Base-by-base conservation (phyloP, 257 asterid species). In the Nicotiana knightiana region DNA sequence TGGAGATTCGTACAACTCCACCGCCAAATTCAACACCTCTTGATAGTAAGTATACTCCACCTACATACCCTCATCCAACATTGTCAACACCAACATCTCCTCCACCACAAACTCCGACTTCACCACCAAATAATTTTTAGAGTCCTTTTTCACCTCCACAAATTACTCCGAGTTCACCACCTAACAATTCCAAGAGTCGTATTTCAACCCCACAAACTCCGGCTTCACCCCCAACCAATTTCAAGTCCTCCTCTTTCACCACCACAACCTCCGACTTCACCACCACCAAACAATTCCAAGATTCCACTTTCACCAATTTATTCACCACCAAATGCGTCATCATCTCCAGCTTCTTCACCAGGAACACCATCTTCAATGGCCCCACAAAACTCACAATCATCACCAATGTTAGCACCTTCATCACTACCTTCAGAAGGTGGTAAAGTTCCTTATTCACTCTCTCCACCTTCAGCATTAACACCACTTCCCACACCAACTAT, bases 381-480 rank as follows among this genome's bases (percentile, higher is more conserved):
- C 24, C 78, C 78, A 71, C 28, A 46, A 71, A 21, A 21, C 13
- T 71, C 62, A 11, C 35, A 70, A n/a, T 37, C n/a, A 39, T 37
- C n/a, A 5, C 77, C 57, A 24, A 24, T 11, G 21, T 21, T 46
- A 48, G 61, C 61, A 46, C 79, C 79, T 48, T 71, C 79, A 48
- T 1, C 79, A 24, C 39, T 0, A n/a, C 65, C 65, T 59, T n/a
- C 15, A 73, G 39, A 48, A 12, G 43, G 62, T 24, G 61, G 8
- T 26, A 48, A 26, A 73, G 59, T 73, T 9, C 62, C 79, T 0
- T 30, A 30, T 30, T 0, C 62, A 6, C 79, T 18, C 61, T 48
- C 79, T 6, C 79, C 79, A 9, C 77, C 77, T 12, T 71, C 78
- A 7, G 62, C 79, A 73, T 73, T 73, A 48, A 48, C 79, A 73